phyloP scores from a whole-genome alignment of 1,284 basidiomycete genomes.

The Chiua sp. region DNA sequence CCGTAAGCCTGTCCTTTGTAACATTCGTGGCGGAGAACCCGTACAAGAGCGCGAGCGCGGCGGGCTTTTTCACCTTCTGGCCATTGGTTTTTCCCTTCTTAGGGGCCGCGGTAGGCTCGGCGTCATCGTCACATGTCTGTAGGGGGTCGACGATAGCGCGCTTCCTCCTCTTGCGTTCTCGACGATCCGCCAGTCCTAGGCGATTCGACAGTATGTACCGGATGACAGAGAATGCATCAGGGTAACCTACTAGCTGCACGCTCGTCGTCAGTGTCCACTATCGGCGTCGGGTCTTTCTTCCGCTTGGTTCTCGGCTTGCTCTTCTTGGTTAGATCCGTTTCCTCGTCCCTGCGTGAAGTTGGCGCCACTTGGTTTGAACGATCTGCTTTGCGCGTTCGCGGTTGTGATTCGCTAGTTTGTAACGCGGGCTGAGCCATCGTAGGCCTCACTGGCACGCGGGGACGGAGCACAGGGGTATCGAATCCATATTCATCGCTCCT shows the following conservation, averaged over 20 bases:
- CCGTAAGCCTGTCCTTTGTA: conserved; percentile 70
- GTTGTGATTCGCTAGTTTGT: conserved; percentile 1
- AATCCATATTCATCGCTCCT: conserved; percentile 44
- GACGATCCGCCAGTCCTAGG: conserved; percentile 59
- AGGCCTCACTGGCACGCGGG: conserved; percentile 41
- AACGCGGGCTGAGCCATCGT: conserved; percentile 9
- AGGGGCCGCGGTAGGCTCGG: neutral
- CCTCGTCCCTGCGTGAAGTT: neutral
- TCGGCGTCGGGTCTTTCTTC: conserved; percentile 16
- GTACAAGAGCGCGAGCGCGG: conserved; percentile 73
- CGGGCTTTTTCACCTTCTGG: conserved; percentile 42
- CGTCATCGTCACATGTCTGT: conserved; percentile 23
- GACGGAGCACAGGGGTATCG: conserved; percentile 62
- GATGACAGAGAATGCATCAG: neutral
- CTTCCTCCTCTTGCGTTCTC: conserved; percentile 58
- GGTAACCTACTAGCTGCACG: conserved; percentile 38
- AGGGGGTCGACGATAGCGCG: conserved; percentile 50
- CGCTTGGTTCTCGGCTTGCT: conserved; percentile 15
- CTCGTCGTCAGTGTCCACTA: conserved; percentile 35
- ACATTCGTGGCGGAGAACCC: conserved; percentile 75
- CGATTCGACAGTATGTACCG: neutral
- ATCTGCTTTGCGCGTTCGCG: conserved; percentile 5
- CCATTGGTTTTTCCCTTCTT: conserved; percentile 19
- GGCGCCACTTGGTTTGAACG: neutral
- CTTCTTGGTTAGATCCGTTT: conserved; percentile 20